These are phyloP conservation scores for Priceomyces fermenticarens DNA, from an alignment of 805 yeast species.

Conservation along the genomic window DNA sequence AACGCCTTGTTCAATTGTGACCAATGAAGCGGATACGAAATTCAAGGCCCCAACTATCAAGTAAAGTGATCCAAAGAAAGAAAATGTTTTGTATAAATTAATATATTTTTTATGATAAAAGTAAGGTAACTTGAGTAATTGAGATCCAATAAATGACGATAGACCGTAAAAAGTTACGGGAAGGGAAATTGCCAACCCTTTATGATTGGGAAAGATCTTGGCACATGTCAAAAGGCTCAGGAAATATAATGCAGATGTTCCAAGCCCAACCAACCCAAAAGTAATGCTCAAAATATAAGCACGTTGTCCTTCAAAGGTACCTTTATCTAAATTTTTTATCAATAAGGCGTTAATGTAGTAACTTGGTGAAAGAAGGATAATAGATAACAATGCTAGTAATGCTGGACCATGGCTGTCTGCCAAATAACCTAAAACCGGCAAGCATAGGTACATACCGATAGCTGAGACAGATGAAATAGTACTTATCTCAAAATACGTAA, in stretches of 20 bases:
- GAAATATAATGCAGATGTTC: conserved; percentile 71
- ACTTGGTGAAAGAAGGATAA: conserved; percentile 64
- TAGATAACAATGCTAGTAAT: conserved; percentile 58
- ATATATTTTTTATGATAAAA: conserved; percentile 31
- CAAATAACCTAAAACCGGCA: conserved; percentile 77
- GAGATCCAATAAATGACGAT: conserved; percentile 74
- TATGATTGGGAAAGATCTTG: conserved; percentile 70
- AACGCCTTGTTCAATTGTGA: conserved; percentile 53
- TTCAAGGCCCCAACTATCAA: conserved; percentile 54
- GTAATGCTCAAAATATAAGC: conserved; percentile 38
- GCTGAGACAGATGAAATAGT: conserved; percentile 70
- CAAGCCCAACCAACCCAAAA: conserved; percentile 62
- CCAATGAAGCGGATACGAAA: conserved; percentile 63
- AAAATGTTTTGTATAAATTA: conserved; percentile 52
- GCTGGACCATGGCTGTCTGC: conserved; percentile 89
- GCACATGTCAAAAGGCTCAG: conserved; percentile 78
- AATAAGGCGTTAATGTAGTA: conserved; percentile 42
- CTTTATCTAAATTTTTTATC: conserved; percentile 10
- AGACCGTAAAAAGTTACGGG: conserved; percentile 90
- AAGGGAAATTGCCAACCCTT: conserved; percentile 78
- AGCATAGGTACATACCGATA: conserved; percentile 78
- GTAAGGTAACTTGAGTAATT: conserved; percentile 44
- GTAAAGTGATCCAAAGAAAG: conserved; percentile 51
- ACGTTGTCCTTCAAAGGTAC: conserved; percentile 4
- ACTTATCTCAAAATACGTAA: conserved; percentile 64